A percentile compares a stretch with the other conserved stretches of the same genome.
These are phyloP conservation scores for Phytophthora litchii DNA, from an alignment of 352 stramenopile genomes.

Conservation along the genomic window DNA sequence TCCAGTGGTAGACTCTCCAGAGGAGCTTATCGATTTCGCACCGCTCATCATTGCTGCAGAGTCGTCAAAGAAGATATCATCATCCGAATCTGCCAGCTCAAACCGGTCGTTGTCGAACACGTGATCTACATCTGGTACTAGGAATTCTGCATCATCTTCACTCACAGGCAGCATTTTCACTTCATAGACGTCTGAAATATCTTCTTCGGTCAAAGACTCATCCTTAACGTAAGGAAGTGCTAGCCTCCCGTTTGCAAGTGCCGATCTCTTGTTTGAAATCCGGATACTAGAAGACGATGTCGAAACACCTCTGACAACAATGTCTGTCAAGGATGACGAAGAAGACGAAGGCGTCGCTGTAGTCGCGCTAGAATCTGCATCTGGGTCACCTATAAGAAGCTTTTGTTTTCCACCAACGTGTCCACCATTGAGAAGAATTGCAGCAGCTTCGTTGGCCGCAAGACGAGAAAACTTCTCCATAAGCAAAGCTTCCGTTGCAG, in stretches of 20 bases:
- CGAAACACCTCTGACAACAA: constrained; percentile 31
- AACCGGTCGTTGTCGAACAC: constrained; percentile 34
- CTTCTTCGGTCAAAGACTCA: constrained; percentile 25
- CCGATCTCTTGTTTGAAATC: constrained; percentile 15
- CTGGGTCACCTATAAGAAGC: constrained; percentile 42
- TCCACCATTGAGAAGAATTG: constrained; percentile 37
- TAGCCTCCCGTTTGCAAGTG: constrained; percentile 20
- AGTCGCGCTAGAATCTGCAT: constrained; percentile 39
- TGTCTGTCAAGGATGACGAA: constrained; percentile 26
- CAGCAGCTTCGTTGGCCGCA: constrained; percentile 53
- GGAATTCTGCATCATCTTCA: constrained; percentile 25
- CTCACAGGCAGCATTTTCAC: constrained; percentile 32
- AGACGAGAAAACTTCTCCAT: constrained; percentile 75
- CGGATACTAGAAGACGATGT: constrained; percentile 30
- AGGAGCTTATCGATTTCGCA: constrained; percentile 43
- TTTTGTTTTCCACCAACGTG: constrained; percentile 39
- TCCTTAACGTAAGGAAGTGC: constrained; percentile 33
- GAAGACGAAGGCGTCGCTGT: constrained; percentile 24
- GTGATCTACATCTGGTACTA: constrained; percentile 21
- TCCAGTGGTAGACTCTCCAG: constrained; percentile 50
- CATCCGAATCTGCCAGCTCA: constrained; percentile 38
- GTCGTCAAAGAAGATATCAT: constrained; percentile 35
- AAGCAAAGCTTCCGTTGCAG: constrained; percentile 55
- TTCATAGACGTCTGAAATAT: constrained; percentile 36
- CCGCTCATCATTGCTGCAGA: constrained; percentile 34